Conservation (phyloP, 1,284 basidiomycete species). For the Puccinia novopanici region DNA sequence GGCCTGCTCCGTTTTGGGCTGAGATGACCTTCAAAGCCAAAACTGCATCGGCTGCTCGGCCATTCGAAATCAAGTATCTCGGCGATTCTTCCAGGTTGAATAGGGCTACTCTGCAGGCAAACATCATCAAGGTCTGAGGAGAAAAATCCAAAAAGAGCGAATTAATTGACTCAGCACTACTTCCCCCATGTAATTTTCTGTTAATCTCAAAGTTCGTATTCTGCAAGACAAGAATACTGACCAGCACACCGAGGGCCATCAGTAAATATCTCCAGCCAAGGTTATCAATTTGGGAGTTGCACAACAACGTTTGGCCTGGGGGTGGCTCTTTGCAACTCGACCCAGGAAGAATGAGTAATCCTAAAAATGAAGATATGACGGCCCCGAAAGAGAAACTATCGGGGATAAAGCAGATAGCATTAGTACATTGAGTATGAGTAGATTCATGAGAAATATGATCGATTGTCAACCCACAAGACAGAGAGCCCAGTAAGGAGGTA, state of each 20-base stretch:
- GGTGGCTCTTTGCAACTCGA: conserved; percentile 68
- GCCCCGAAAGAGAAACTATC: conserved; percentile 80
- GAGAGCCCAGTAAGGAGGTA: conserved; percentile 93
- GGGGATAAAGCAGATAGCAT: conserved; percentile 24
- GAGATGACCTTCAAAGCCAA: conserved; percentile 79
- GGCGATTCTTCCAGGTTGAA: conserved; percentile 92
- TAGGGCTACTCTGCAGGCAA: conserved; percentile 78
- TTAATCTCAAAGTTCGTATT: background rate
- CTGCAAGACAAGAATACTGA: background rate
- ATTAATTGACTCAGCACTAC: conserved; percentile 63
- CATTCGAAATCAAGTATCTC: conserved; percentile 80
- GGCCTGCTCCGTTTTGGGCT: conserved; percentile 74
- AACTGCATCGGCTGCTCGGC: conserved; percentile 76
- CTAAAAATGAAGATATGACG: conserved; percentile 77
- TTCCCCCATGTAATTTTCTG: background rate
- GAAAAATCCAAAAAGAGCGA: conserved; percentile 57
- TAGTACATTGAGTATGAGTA: background rate
- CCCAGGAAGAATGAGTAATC: conserved; percentile 73
- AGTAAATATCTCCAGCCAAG: conserved; percentile 84
- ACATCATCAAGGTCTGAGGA: conserved; percentile 78
- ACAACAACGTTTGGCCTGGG: conserved; percentile 60
- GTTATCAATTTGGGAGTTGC: conserved; percentile 72
- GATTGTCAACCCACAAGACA: conserved; percentile 66
- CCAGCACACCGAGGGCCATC: conserved; percentile 66
- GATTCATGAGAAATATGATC: conserved; percentile 17